These are phyloP conservation scores for Fusarium globosum DNA, from an alignment of 2,329 filamentous ascomycete genomes.

Conservation along the genomic window DNA sequence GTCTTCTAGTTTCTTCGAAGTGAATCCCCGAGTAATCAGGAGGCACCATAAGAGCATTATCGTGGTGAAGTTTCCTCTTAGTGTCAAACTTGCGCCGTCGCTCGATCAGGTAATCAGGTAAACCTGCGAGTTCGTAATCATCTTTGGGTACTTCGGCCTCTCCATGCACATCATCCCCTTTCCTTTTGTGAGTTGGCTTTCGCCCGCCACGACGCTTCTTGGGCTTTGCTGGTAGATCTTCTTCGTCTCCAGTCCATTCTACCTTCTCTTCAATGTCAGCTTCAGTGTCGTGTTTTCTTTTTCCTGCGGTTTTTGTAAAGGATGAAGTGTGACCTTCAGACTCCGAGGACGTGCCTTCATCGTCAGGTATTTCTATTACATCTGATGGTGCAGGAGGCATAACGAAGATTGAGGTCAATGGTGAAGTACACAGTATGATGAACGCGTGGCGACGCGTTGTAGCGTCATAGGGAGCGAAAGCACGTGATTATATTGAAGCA, in stretches of 20 bases:
- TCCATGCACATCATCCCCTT: constrained; percentile 41
- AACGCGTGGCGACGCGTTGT: constrained; percentile 32
- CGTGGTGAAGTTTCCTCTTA: constrained; percentile 67
- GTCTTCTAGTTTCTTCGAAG: constrained; percentile 64
- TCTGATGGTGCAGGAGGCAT: constrained; percentile 31
- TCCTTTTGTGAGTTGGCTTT: constrained; percentile 47
- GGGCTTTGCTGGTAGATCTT: constrained; percentile 67
- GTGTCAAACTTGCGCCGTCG: constrained; percentile 78
- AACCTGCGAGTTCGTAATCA: constrained; percentile 55
- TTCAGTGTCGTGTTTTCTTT: constrained; percentile 53
- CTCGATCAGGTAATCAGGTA: constrained; percentile 74
- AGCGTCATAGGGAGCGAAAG: constrained; percentile 28
- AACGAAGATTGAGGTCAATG: background rate
- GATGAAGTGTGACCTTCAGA: constrained; percentile 18
- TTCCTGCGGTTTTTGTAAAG: constrained; percentile 37
- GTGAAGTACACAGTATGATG: background rate
- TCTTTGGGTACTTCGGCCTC: constrained; percentile 53
- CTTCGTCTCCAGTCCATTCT: constrained; percentile 69
- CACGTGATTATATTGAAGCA: constrained; percentile 33
- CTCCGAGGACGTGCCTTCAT: constrained; percentile 39
- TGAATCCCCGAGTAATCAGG: constrained; percentile 80
- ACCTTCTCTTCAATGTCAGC: constrained; percentile 56
- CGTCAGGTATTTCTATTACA: constrained; percentile 45
- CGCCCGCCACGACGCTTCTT: constrained; percentile 52
- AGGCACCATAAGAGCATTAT: constrained; percentile 78